A percentile compares a stretch with the other conserved stretches of the same genome.
Conservation (phyloP, 208 protist species). For the Phytomonas sp. region DNA sequence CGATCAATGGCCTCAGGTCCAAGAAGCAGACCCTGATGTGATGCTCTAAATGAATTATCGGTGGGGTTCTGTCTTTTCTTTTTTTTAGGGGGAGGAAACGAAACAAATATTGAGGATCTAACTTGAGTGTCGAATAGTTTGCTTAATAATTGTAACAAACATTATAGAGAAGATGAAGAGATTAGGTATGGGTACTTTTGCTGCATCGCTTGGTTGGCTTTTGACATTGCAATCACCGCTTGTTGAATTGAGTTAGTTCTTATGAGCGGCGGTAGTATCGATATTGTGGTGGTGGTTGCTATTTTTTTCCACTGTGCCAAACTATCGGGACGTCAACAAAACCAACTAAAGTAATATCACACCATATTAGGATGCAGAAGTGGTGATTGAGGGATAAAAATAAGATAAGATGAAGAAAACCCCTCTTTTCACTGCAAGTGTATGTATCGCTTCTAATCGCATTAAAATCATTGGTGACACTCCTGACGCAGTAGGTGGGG, state of each 20-base stretch:
- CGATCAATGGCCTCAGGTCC: slow-evolving; percentile 40
- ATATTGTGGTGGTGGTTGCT: neutral
- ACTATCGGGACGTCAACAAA: neutral
- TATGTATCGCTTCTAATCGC: neutral
- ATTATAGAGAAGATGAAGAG: neutral
- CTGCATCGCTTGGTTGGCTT: neutral
- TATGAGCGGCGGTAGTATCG: neutral
- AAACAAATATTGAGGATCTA: neutral
- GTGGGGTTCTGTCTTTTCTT: neutral
- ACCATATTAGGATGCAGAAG: neutral
- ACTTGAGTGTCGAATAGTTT: neutral
- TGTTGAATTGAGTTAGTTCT: neutral
- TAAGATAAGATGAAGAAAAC: neutral
- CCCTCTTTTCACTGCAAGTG: neutral
- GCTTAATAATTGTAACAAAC: neutral
- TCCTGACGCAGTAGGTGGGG: neutral
- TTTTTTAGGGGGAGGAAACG: neutral
- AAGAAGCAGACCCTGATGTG: slow-evolving; percentile 4
- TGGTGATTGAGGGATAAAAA: neutral
- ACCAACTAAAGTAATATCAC: neutral
- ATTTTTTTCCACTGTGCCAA: neutral
- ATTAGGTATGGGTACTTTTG: neutral
- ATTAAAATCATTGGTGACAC: neutral
- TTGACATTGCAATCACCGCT: neutral
- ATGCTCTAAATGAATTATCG: neutral